These are phyloP conservation scores for Neopestalotiopsis sp. DNA, from an alignment of 2,329 filamentous ascomycete species.

Conservation along the genomic window DNA sequence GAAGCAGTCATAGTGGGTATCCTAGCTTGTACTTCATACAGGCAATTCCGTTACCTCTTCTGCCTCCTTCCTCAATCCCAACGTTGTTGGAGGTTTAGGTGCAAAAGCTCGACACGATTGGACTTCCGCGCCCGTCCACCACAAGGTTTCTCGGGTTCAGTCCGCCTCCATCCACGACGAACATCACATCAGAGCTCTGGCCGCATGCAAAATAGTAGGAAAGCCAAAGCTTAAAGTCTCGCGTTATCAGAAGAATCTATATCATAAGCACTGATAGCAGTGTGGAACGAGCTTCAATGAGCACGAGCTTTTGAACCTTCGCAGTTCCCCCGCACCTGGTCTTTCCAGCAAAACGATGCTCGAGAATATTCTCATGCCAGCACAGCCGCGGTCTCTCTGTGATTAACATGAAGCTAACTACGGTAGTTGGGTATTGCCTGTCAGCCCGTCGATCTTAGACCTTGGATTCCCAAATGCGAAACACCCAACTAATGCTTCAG, in stretches of 20 bases:
- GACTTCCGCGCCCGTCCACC: background rate
- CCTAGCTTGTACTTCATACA: too few relatives aligned
- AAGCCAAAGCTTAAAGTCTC: too few relatives aligned
- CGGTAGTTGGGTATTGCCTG: background rate
- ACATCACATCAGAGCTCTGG: background rate
- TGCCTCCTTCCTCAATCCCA: too few relatives aligned
- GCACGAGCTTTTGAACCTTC: background rate
- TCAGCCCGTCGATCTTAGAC: constrained; percentile 1
- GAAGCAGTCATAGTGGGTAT: too few relatives aligned
- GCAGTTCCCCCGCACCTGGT: too few relatives aligned
- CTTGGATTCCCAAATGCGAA: background rate
- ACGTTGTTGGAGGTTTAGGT: too few relatives aligned
- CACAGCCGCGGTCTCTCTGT: background rate
- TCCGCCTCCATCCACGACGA: background rate
- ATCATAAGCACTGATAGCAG: too few relatives aligned
- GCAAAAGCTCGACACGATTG: background rate
- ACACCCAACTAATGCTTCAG: constrained; percentile 1
- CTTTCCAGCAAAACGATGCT: too few relatives aligned
- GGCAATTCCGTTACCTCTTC: too few relatives aligned
- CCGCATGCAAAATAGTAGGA: too few relatives aligned
- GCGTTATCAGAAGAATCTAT: too few relatives aligned
- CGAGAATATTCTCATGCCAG: background rate
- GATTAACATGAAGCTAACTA: background rate
- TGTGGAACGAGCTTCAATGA: background rate
- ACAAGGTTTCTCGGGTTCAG: background rate